These are phyloP conservation scores for Chrysosphaeria jannelii DNA, from an alignment of 2,329 filamentous ascomycete genomes.

Conservation along the genomic window DNA sequence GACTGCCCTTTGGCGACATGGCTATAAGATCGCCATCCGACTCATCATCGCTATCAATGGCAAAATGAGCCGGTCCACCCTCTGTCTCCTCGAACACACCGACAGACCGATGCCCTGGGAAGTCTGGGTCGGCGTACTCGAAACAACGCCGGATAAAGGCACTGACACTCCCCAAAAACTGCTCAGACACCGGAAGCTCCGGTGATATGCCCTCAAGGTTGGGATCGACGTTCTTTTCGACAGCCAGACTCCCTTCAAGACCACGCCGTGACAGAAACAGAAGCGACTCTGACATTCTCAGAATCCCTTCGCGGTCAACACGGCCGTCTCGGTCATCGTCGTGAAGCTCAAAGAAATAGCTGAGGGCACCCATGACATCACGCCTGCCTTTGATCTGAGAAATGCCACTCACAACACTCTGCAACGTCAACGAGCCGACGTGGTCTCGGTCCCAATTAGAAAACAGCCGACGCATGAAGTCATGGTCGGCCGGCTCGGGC, in stretches of 20 bases:
- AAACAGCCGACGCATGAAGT: constrained; percentile 76
- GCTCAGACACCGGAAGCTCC: constrained; percentile 44
- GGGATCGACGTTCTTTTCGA: constrained; percentile 5
- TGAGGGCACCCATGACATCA: constrained; percentile 94
- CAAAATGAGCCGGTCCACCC: constrained; percentile 24
- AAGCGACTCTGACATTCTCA: constrained; percentile 79
- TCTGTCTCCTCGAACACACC: constrained; percentile 21
- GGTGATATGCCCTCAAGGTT: constrained; percentile 10
- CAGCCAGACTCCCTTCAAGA: constrained; percentile 31
- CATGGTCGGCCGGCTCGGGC: constrained; percentile 58
- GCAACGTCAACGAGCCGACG: constrained; percentile 49
- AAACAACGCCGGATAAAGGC: constrained; percentile 92
- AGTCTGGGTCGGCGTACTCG: constrained; percentile 87
- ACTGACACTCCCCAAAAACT: constrained; percentile 74
- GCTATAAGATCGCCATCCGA: constrained; percentile 21
- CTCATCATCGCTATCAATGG: constrained; percentile 40
- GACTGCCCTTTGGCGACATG: constrained; percentile 16
- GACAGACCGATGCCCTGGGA: too few species aligned
- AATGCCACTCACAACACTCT: constrained; percentile 75
- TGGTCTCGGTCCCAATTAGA: constrained; percentile 62
- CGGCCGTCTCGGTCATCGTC: constrained; percentile 76
- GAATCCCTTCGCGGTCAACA: constrained; percentile 81
- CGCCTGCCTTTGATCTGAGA: constrained; percentile 75
- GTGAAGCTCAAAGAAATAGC: constrained; percentile 92
- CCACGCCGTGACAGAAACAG: constrained; percentile 77